Evolutionary conservation across 768 basidiomycete species (phyloP), one percentile per base, ranked within the genome.

Genomic region (Serendipita sp.): DNA sequence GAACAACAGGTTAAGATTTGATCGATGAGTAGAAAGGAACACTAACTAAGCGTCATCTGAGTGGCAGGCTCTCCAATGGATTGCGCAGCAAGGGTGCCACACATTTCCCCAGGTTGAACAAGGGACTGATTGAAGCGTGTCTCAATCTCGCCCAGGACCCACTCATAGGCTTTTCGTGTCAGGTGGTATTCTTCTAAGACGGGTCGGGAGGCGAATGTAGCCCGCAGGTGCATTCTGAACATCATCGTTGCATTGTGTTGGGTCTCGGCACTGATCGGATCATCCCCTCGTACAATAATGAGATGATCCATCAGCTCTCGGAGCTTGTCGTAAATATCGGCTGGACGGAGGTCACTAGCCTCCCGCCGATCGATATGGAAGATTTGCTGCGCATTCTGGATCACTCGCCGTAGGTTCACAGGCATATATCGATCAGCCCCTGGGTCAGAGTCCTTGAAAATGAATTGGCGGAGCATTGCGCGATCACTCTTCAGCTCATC

Each of bases 31-130:
- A 23, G 35, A n/a, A 32, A 30, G n/a, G 28, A 34, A 32, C 16
- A 60, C 56, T 16, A 11, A 60, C 56, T 99, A 66, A 99, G 76
- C 3, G 96, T 98, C 96, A 99, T 98, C 76, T 99, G 96, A 0
- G 96, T 99, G 3, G 96, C 96, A 0, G 96, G 96, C 78, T 98
- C 96, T 74, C 96, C 96, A 68, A 98, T 99, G 0, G 96, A 98
- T 76, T 99, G 96, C 0, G 96, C 96, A 44, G 95, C 88, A 23
- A 98, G 82, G 0, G 93, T 96, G 48, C 96, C 96, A 68, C 96
- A 98, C 96, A 99, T 99, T 76, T 98, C 96, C 51, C 95, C 94
- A 0, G 96, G 91, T 70, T 96, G 88, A 8, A 83, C 92, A 1
- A 95, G 70, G 2, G 96, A 88, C 69, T 86, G 87, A 71, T 97